phyloP scores from a whole-genome alignment of 805 yeast species.

The Saturnispora galanensis region DNA sequence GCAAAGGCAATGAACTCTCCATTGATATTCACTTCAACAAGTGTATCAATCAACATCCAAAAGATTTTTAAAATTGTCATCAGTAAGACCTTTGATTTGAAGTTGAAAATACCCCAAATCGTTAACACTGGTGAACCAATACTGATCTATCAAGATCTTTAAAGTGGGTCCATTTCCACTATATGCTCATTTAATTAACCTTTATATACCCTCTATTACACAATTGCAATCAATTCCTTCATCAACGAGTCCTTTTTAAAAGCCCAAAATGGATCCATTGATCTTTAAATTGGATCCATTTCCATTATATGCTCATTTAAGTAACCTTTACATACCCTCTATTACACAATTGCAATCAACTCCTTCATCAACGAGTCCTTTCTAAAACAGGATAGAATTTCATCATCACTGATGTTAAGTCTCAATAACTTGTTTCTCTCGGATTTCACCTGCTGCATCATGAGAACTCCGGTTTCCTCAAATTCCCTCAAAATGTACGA shows the following conservation, averaged over 20 bases:
- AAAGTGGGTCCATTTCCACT: background rate
- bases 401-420: conserved; percentile 63
- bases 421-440: conserved; percentile 59
- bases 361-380: conserved; percentile 40
- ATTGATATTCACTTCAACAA: conserved; percentile 80
- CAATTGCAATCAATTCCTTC: conserved; percentile 20
- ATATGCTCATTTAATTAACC: too few relatives aligned
- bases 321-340: background rate
- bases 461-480: conserved; percentile 67
- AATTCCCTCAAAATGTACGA: conserved; percentile 55
- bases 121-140: conserved; percentile 86
- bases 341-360: conserved; percentile 11
- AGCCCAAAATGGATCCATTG: too few relatives aligned
- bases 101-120: conserved; percentile 75
- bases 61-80: conserved; percentile 86
- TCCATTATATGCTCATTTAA: too few relatives aligned
- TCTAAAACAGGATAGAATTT: conserved; percentile 48
- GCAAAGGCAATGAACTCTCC: conserved; percentile 84
- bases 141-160: conserved; percentile 44
- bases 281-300: too few relatives aligned
- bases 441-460: conserved; percentile 56
- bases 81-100: conserved; percentile 82
- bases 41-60: conserved; percentile 86
- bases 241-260: conserved; percentile 47
- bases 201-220: conserved; percentile 1